Evolutionary conservation across 2,329 filamentous ascomycete genomes (phyloP).

Genomic region (Stagonosporopsis vannaccii): DNA sequence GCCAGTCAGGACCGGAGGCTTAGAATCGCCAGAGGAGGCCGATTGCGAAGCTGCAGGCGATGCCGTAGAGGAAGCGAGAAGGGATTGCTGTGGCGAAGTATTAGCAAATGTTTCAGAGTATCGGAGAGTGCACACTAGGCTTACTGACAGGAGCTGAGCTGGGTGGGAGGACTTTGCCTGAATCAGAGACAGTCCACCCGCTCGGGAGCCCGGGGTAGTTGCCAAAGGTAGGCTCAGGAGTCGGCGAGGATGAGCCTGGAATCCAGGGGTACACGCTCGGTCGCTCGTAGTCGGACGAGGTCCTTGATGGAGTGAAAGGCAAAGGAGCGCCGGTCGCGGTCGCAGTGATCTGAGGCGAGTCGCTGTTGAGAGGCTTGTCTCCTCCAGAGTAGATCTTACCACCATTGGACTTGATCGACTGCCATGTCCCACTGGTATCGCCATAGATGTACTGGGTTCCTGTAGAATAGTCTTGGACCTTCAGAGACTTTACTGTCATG

Average conservation of each 20-base stretch:
- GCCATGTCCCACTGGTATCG: conserved; percentile 78
- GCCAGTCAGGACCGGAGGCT: conserved; percentile 51
- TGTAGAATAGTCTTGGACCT: conserved; percentile 90
- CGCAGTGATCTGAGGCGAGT: conserved; percentile 69
- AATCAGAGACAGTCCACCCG: conserved; percentile 80
- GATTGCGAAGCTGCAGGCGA: conserved; percentile 52
- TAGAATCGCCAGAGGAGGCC: conserved; percentile 41
- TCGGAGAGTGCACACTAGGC: conserved; percentile 43
- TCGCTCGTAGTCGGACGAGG: conserved; percentile 54
- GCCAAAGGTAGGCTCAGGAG: conserved; percentile 55
- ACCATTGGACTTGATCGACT: conserved; percentile 81
- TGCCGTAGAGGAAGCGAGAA: conserved; percentile 60
- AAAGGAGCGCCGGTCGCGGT: conserved; percentile 69
- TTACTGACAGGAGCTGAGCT: conserved; percentile 72
- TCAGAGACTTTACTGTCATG: conserved; percentile 81
- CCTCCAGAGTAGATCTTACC: conserved; percentile 74
- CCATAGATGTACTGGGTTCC: conserved; percentile 84
- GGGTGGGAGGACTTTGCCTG: conserved; percentile 80
- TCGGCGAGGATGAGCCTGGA: conserved; percentile 60
- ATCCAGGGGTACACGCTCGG: conserved; percentile 67
- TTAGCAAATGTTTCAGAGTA: conserved; percentile 23
- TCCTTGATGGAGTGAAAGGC: conserved; percentile 71
- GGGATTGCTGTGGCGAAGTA: conserved; percentile 56
- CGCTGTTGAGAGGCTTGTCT: conserved; percentile 59
- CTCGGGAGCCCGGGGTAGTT: conserved; percentile 70